These are phyloP conservation scores for Crinitomyces ghanaensis DNA, from an alignment of 805 yeast species.

Conservation along the genomic window DNA sequence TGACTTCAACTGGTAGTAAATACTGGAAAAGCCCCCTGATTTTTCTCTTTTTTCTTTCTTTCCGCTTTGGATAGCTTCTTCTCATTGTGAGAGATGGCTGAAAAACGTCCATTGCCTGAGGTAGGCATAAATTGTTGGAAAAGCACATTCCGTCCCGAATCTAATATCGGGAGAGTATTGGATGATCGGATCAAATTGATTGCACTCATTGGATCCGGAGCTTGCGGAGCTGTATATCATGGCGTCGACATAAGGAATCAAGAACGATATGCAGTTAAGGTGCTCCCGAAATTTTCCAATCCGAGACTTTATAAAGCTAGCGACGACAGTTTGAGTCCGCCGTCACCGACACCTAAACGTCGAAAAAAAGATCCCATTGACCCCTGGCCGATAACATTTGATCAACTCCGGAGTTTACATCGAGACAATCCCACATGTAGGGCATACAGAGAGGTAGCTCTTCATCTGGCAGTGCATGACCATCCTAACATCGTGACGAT, in stretches of 20 bases:
- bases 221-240: constrained; percentile 70
- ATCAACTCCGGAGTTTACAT: constrained; percentile 23
- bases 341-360: constrained; percentile 1
- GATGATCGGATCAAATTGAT: constrained; percentile 10
- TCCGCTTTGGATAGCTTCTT: too few relatives aligned
- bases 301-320: not conserved
- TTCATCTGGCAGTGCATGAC: constrained; percentile 61
- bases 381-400: constrained; percentile 19
- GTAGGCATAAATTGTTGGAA: too few relatives aligned
- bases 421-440: constrained; percentile 22
- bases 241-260: constrained; percentile 46
- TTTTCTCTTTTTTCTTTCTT: too few relatives aligned
- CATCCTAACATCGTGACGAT: constrained; percentile 70
- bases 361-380: constrained; percentile 2
- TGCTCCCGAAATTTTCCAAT: constrained; percentile 19
- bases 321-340: not conserved
- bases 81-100: too few relatives aligned
- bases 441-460: constrained; percentile 43
- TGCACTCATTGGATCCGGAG: constrained; percentile 62
- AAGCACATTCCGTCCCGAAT: constrained; percentile 1
- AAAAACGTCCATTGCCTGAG: too few relatives aligned
- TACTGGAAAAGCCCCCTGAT: too few relatives aligned
- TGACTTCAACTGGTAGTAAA: too few relatives aligned
- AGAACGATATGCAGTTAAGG: constrained; percentile 56
- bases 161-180: constrained; percentile 1